These are phyloP conservation scores for Zymoseptoria passerinii DNA, from an alignment of 2,329 filamentous ascomycete species.

Conservation along the genomic window DNA sequence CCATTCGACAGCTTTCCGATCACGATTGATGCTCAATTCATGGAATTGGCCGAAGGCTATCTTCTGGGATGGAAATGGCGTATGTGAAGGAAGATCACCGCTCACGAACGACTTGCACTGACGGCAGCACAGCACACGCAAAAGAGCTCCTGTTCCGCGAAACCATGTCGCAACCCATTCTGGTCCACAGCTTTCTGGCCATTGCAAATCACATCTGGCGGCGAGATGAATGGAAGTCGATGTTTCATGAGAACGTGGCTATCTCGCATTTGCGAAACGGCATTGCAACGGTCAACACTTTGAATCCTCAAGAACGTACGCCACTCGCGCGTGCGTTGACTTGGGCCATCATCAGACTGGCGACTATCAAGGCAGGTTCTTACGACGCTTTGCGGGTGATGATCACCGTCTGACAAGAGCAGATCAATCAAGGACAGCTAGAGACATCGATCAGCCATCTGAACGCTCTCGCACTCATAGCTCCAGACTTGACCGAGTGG, in stretches of 20 bases:
- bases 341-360: slow-evolving; percentile 14
- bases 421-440: slow-evolving; percentile 10
- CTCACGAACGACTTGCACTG: neutral
- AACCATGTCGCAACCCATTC: slow-evolving; percentile 4
- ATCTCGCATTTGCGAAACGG: slow-evolving; percentile 8
- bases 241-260: slow-evolving; percentile 9
- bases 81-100: neutral
- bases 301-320: neutral
- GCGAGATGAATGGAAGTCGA: slow-evolving; percentile 6
- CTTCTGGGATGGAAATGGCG: neutral
- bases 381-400: neutral
- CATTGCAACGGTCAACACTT: slow-evolving; percentile 1
- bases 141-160: slow-evolving; percentile 8
- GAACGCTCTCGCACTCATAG: slow-evolving; percentile 9
- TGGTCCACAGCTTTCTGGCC: slow-evolving; percentile 12
- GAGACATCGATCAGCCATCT: slow-evolving; percentile 12
- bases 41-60: slow-evolving; percentile 10
- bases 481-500: slow-evolving; percentile 9
- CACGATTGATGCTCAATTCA: slow-evolving; percentile 4
- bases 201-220: slow-evolving; percentile 13
- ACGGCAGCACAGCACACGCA: slow-evolving; percentile 1
- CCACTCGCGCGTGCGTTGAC: slow-evolving; percentile 5
- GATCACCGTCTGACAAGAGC: neutral
- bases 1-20: slow-evolving; percentile 14
- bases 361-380: slow-evolving; percentile 7